Conservation (phyloP, 441 rosid genomes). For the Gossypium davidsonii region DNA sequence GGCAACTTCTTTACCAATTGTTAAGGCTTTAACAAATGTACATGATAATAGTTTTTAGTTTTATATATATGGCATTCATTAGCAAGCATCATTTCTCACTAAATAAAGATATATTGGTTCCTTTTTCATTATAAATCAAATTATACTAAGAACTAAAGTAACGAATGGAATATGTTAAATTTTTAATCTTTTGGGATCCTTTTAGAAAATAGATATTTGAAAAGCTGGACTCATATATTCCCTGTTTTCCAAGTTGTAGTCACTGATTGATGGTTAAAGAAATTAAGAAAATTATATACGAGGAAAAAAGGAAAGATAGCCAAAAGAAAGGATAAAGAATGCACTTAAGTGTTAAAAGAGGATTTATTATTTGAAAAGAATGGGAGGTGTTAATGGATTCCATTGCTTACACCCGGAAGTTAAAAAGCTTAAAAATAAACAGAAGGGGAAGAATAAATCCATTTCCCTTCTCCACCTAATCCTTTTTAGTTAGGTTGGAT, state of each 20-base stretch:
- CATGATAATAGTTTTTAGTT: neutral
- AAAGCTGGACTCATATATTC: neutral
- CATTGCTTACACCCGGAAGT: constrained; percentile 9
- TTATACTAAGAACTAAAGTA: neutral
- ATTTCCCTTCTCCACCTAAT: neutral
- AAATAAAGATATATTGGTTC: neutral
- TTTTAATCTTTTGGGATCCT: neutral
- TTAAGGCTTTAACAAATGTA: neutral
- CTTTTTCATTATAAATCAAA: neutral
- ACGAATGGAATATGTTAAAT: neutral
- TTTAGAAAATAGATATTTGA: neutral
- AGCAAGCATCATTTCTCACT: constrained; percentile 8
- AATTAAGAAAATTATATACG: neutral
- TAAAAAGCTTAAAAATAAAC: neutral
- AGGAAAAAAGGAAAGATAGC: neutral
- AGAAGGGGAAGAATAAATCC: neutral
- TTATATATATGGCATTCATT: neutral
- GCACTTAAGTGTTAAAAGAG: constrained; percentile 1
- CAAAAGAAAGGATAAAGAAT: neutral
- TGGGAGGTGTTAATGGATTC: constrained; percentile 14
- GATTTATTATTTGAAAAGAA: neutral
- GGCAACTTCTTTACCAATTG: constrained; percentile 1
- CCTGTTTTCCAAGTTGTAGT: too few species aligned
- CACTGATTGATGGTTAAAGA: neutral
- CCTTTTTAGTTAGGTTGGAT: neutral